Conservation (phyloP, 2,329 filamentous ascomycete species). For the Zasmidium citrigriseum region DNA sequence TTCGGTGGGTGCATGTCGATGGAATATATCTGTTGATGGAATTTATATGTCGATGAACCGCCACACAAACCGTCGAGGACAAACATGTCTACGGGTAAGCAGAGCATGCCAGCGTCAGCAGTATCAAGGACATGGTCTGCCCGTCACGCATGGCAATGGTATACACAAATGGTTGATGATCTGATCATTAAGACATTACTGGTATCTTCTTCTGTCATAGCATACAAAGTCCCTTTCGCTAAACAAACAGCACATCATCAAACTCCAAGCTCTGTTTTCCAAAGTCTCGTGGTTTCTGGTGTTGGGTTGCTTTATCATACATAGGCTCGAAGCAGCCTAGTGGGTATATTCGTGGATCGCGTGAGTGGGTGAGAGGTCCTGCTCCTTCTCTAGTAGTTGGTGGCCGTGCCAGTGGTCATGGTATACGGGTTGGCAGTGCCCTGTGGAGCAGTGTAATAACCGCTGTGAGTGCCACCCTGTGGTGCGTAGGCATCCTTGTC, state of each 20-base stretch:
- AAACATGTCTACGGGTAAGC: no score
- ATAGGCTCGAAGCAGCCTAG: not conserved
- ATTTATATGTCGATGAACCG: no score
- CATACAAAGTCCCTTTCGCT: not conserved
- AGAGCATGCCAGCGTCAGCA: no score
- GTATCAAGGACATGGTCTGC: no score
- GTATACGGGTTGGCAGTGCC: conserved; percentile 42
- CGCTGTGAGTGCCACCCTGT: conserved; percentile 33
- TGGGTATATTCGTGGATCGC: not conserved
- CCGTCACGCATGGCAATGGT: no score
- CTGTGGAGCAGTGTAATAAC: conserved; percentile 49
- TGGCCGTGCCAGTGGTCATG: conserved; percentile 27
- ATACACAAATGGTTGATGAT: no score
- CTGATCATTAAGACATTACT: not conserved
- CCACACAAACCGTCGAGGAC: no score
- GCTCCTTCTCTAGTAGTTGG: conserved; percentile 30
- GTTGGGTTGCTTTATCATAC: not conserved
- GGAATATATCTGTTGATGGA: no score
- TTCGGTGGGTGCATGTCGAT: no score
- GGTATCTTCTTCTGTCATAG: not conserved
- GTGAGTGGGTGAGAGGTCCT: not conserved
- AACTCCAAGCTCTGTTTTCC: not conserved
- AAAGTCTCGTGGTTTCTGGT: not conserved
- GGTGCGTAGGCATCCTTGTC: conserved; percentile 32
- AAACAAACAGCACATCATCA: not conserved